Conservation (phyloP, 768 basidiomycete species). For the Macrolepiota fuliginosa region DNA sequence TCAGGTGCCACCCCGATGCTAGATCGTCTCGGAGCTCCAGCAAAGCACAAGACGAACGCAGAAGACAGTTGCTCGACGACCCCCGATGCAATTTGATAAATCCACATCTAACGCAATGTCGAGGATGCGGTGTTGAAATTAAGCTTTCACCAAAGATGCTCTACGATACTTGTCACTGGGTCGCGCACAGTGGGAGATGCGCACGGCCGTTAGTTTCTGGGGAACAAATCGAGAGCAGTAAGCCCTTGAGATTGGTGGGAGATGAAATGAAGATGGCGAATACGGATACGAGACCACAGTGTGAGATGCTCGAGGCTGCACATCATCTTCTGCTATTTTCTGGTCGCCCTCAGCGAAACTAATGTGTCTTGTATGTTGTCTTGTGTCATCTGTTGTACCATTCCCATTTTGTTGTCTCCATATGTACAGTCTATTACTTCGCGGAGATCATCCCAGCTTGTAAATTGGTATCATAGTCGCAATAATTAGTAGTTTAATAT, state of each 20-base stretch:
- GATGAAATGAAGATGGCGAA: too few relatives aligned
- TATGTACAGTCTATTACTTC: background rate
- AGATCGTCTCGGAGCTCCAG: background rate
- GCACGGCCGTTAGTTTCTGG: background rate
- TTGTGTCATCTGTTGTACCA: background rate
- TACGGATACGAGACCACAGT: background rate
- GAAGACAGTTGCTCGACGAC: slow-evolving; percentile 41
- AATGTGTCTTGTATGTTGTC: background rate
- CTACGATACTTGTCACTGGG: slow-evolving; percentile 69
- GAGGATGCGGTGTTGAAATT: slow-evolving; percentile 52
- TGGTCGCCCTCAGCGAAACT: background rate
- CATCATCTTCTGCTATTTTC: slow-evolving; percentile 10
- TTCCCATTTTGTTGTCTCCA: background rate
- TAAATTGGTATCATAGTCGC: background rate
- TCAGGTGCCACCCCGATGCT: background rate
- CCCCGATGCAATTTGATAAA: slow-evolving; percentile 49
- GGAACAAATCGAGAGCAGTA: background rate
- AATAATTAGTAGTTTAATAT: background rate
- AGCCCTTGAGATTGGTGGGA: too few relatives aligned
- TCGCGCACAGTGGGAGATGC: slow-evolving; percentile 60
- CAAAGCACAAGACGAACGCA: background rate
- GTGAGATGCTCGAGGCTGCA: slow-evolving; percentile 1
- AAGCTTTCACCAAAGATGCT: slow-evolving; percentile 67
- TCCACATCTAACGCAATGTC: slow-evolving; percentile 52
- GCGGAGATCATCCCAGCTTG: too few relatives aligned